Conservation (phyloP, 352 stramenopile species). For the Phytophthora tubulina region DNA sequence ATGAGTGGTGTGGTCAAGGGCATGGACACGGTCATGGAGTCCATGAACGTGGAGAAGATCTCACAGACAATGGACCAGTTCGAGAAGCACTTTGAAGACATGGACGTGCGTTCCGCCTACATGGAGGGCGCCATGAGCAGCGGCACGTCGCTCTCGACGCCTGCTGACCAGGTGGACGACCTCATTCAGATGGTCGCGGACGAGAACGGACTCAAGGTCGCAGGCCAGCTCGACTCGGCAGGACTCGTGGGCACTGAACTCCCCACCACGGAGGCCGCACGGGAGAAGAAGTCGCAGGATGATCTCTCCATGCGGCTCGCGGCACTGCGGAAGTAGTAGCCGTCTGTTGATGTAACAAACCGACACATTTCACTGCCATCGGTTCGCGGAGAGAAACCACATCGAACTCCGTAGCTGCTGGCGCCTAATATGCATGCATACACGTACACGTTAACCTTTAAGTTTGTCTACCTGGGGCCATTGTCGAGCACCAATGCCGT, state of each 20-base stretch:
- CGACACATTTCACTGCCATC: neutral
- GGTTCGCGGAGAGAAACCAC: neutral
- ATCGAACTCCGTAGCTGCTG: constrained; percentile 2
- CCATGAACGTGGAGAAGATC: constrained; percentile 99
- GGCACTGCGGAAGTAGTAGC: constrained; percentile 73
- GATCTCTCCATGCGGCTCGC: constrained; percentile 86
- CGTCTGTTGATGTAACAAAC: neutral
- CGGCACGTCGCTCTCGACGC: constrained; percentile 95
- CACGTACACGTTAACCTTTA: neutral
- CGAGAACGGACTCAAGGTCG: constrained; percentile 96
- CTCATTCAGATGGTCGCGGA: constrained; percentile 99
- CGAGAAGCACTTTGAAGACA: constrained; percentile 99
- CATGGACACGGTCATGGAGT: constrained; percentile 97
- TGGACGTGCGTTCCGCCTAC: constrained; percentile 98
- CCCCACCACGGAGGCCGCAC: constrained; percentile 63
- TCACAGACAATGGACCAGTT: constrained; percentile 98
- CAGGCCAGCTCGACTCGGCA: constrained; percentile 93
- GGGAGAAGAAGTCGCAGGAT: constrained; percentile 86
- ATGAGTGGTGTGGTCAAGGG: constrained; percentile 98
- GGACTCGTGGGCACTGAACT: constrained; percentile 87
- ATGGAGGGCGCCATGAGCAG: constrained; percentile 99
- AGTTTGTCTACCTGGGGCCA: neutral
- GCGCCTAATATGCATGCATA: constrained; percentile 29
- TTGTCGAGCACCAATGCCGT: neutral
- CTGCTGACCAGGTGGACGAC: constrained; percentile 97